These are phyloP conservation scores for Phytophthora macrochlamydospora DNA, from an alignment of 352 stramenopile species.

Conservation along the genomic window DNA sequence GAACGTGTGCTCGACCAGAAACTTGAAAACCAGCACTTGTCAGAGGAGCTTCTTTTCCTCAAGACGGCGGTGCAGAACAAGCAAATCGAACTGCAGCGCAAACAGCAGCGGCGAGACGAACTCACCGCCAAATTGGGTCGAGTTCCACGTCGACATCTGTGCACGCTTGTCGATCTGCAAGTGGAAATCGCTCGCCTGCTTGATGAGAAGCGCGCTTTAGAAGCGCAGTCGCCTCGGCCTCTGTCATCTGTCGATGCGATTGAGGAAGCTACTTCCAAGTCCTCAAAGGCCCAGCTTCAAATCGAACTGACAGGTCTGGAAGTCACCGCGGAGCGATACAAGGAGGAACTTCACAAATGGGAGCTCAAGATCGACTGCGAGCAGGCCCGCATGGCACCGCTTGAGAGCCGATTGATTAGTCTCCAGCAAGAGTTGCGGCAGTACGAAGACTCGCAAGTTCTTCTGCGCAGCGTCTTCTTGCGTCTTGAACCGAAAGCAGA, in stretches of 20 bases:
- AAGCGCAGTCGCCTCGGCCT: constrained; percentile 22
- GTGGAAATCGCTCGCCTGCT: constrained; percentile 54
- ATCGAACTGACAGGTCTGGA: constrained; percentile 52
- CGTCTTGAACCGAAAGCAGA: constrained; percentile 10
- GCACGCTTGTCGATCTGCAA: constrained; percentile 56
- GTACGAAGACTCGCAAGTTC: constrained; percentile 26
- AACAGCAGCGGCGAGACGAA: constrained; percentile 40
- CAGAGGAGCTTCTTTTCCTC: constrained; percentile 40
- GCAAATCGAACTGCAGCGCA: constrained; percentile 16
- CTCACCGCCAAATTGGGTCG: constrained; percentile 35
- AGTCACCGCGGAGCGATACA: constrained; percentile 27
- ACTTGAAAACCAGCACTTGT: constrained; percentile 40
- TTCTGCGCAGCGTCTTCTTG: constrained; percentile 41
- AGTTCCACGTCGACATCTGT: constrained; percentile 50
- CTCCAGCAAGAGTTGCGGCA: constrained; percentile 29
- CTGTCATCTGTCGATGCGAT: neutral
- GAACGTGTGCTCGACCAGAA: constrained; percentile 53
- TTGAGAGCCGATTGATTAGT: constrained; percentile 38
- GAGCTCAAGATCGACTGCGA: constrained; percentile 52
- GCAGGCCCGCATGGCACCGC: constrained; percentile 42
- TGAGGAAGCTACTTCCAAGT: neutral
- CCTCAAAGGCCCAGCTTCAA: constrained; percentile 34
- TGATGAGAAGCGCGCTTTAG: constrained; percentile 44
- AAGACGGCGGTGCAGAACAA: constrained; percentile 37
- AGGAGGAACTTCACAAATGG: constrained; percentile 52